Percentiles rank a stretch among this genome's conserved stretches.
Conservation (phyloP, 2,329 filamentous ascomycete genomes). For the Colletotrichum orchidophilum region DNA sequence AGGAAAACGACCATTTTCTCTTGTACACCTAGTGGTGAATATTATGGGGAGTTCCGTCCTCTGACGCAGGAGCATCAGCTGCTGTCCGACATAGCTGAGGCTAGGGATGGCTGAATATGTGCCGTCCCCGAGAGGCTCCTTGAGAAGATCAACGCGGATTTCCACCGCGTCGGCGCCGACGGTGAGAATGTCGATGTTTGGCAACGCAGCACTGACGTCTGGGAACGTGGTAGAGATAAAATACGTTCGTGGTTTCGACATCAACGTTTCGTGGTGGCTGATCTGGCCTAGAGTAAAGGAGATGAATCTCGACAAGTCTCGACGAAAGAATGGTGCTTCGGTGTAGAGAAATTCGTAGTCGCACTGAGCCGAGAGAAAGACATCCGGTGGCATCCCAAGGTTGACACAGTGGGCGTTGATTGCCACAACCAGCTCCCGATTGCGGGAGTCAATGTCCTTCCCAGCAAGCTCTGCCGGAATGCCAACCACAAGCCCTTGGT, state of each 20-base stretch:
- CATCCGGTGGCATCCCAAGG: constrained; percentile 74
- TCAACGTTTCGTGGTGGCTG: constrained; percentile 79
- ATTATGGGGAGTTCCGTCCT: constrained; percentile 90
- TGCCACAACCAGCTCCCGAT: constrained; percentile 68
- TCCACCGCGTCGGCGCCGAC: constrained; percentile 89
- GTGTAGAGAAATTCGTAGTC: constrained; percentile 92
- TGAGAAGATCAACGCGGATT: constrained; percentile 82
- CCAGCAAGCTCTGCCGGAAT: constrained; percentile 67
- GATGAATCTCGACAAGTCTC: constrained; percentile 81
- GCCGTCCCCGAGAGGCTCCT: constrained; percentile 73
- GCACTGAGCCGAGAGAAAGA: constrained; percentile 71
- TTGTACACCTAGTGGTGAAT: constrained; percentile 84
- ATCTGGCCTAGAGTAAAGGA: constrained; percentile 84
- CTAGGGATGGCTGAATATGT: constrained; percentile 75
- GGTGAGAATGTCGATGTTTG: constrained; percentile 87
- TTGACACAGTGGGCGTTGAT: constrained; percentile 83
- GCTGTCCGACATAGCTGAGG: constrained; percentile 84
- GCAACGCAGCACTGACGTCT: constrained; percentile 82
- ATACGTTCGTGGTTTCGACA: constrained; percentile 81
- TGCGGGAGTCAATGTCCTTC: constrained; percentile 64
- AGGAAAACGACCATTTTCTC: constrained; percentile 85
- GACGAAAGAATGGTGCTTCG: constrained; percentile 73
- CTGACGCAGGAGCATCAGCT: constrained; percentile 85
- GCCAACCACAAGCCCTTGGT: constrained; percentile 74
- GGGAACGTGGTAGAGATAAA: constrained; percentile 91